Evolutionary conservation across 768 basidiomycete genomes (phyloP).

Genomic region (Boletus subparvulus): DNA sequence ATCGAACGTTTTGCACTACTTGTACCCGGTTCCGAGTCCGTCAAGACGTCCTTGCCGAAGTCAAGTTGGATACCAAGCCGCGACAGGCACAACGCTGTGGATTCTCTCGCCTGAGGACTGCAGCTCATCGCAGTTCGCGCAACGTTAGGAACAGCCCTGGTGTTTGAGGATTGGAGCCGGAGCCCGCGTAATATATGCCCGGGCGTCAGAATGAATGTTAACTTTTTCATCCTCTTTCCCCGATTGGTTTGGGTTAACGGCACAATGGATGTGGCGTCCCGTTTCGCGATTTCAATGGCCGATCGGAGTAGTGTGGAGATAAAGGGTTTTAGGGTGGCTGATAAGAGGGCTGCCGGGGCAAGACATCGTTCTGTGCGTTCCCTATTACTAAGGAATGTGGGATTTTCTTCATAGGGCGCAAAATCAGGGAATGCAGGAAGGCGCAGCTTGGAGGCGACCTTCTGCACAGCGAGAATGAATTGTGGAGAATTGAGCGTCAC

Average conservation of each 20-base stretch:
- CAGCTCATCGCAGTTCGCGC: constrained; percentile 1
- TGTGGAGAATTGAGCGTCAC: constrained; percentile 23
- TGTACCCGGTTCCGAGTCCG: neutral
- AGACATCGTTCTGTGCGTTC: constrained; percentile 26
- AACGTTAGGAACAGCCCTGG: neutral
- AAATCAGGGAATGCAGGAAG: constrained; percentile 23
- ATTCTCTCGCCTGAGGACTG: constrained; percentile 15
- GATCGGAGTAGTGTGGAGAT: constrained; percentile 35
- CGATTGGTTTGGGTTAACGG: constrained; percentile 19
- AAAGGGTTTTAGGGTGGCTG: constrained; percentile 33
- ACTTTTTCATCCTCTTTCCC: constrained; percentile 24
- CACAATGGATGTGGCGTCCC: constrained; percentile 29
- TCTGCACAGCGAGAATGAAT: constrained; percentile 31
- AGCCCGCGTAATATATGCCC: constrained; percentile 42
- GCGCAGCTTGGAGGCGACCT: constrained; percentile 14
- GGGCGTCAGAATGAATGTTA: constrained; percentile 36
- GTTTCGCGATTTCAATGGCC: constrained; percentile 33
- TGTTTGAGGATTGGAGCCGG: constrained; percentile 7
- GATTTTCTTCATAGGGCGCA: constrained; percentile 5
- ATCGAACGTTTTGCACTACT: neutral
- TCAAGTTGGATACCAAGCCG: constrained; percentile 30
- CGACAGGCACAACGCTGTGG: constrained; percentile 30
- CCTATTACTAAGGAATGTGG: constrained; percentile 10
- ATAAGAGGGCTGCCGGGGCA: constrained; percentile 39
- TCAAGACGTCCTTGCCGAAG: constrained; percentile 13